phyloP scores from a whole-genome alignment of 139 green algal genomes.

The Chlorokybus atmophyticus region DNA sequence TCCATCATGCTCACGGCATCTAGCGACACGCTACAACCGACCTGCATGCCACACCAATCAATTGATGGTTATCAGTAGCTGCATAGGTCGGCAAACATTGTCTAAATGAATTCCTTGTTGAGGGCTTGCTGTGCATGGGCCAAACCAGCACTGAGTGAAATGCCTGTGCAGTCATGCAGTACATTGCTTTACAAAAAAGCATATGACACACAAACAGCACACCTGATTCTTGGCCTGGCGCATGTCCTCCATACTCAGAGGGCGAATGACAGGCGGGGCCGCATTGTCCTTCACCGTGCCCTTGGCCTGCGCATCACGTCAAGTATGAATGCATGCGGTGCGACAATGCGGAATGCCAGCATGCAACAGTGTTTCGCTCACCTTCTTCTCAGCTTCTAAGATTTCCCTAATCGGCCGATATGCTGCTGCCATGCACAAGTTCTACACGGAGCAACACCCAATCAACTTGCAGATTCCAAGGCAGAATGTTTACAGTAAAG shows the following conservation, averaged over 20 bases:
- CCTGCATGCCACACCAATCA: too few species aligned
- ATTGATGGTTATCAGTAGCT: not conserved
- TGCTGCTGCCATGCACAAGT: constrained; percentile 49
- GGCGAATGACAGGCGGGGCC: constrained; percentile 24
- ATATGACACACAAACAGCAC: too few species aligned
- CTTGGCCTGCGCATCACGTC: too few species aligned
- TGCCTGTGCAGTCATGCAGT: too few species aligned
- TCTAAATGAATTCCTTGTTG: too few species aligned
- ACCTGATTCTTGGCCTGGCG: constrained; percentile 40
- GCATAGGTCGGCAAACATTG: not conserved
- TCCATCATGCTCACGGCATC: constrained; percentile 36
- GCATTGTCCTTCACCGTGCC: too few species aligned
- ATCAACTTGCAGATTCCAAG: not conserved
- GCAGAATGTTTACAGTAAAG: not conserved
- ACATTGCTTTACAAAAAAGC: too few species aligned
- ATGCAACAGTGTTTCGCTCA: too few species aligned
- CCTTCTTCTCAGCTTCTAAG: constrained; percentile 31
- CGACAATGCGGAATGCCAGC: too few species aligned
- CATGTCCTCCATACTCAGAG: constrained; percentile 47
- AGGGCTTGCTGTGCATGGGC: too few species aligned
- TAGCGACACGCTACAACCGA: constrained; percentile 31
- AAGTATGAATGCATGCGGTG: too few species aligned
- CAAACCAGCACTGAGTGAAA: too few species aligned
- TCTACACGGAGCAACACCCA: constrained; percentile 20
- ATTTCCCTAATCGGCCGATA: constrained; percentile 51